Evolutionary conservation across 805 yeast genomes (phyloP).

Genomic region (Myxozyma vanderwaltii): DNA sequence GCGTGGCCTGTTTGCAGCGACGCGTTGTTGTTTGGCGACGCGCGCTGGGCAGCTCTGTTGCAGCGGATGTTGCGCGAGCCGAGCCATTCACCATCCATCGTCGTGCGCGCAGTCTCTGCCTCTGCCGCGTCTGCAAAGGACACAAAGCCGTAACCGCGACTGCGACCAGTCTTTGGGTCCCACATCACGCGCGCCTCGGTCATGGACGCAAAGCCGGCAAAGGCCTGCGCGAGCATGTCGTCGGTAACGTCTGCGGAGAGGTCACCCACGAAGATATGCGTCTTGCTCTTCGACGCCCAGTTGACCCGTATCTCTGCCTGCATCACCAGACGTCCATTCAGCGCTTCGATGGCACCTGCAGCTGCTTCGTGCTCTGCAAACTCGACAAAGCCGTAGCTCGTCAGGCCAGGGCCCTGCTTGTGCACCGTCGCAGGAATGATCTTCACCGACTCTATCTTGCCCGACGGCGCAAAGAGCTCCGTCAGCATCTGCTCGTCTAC

Average conservation of each 20-base stretch:
- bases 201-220: slow-evolving; percentile 59
- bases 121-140: slow-evolving; percentile 66
- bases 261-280: slow-evolving; percentile 82
- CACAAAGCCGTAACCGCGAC: slow-evolving; percentile 86
- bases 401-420: slow-evolving; percentile 53
- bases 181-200: slow-evolving; percentile 92
- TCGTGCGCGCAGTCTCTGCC: slow-evolving; percentile 70
- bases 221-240: slow-evolving; percentile 62
- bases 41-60: slow-evolving; percentile 80
- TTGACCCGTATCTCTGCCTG: slow-evolving; percentile 65
- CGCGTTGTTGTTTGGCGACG: too few species aligned
- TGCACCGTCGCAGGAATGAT: slow-evolving; percentile 71
- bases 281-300: slow-evolving; percentile 68
- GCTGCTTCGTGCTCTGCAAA: slow-evolving; percentile 63
- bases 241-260: slow-evolving; percentile 80
- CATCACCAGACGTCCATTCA: slow-evolving; percentile 58
- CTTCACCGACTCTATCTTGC: slow-evolving; percentile 65
- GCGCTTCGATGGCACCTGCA: slow-evolving; percentile 57
- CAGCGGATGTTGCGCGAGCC: slow-evolving; percentile 78
- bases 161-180: slow-evolving; percentile 72
- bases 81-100: slow-evolving; percentile 73
- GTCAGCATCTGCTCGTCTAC: slow-evolving; percentile 64
- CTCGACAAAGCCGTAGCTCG: slow-evolving; percentile 83
- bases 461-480: slow-evolving; percentile 64
- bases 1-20: not conserved